Percentiles rank a stretch among this genome's conserved stretches.
phyloP scores from a whole-genome alignment of 345 rosid genomes.

The Excoecaria cochinchinensis region DNA sequence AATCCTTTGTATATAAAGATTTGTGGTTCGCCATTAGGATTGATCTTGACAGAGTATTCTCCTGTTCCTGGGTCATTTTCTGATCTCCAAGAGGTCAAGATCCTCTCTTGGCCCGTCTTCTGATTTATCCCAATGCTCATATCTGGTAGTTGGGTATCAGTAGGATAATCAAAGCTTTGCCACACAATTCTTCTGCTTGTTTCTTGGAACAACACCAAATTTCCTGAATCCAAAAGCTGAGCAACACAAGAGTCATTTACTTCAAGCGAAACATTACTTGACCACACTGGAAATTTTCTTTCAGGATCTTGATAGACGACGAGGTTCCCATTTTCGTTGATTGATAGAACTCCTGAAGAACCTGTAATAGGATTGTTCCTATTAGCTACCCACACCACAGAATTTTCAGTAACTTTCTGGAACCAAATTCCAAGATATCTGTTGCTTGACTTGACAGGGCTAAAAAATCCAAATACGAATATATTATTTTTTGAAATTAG shows the following conservation, averaged over 20 bases:
- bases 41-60: background rate
- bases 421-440: slow-evolving; percentile 17
- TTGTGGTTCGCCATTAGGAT: background rate
- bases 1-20: background rate
- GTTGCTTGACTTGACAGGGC: slow-evolving; percentile 6
- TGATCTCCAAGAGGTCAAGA: slow-evolving; percentile 27
- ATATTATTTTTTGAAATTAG: background rate
- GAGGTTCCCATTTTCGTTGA: slow-evolving; percentile 7
- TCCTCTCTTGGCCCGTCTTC: background rate
- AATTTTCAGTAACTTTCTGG: background rate
- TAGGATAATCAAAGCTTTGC: slow-evolving; percentile 35
- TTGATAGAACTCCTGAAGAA: slow-evolving; percentile 14
- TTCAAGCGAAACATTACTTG: background rate
- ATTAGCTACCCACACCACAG: slow-evolving; percentile 16
- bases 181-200: slow-evolving; percentile 1
- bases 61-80: slow-evolving; percentile 13
- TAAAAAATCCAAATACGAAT: slow-evolving; percentile 5
- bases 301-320: background rate
- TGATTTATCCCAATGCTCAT: background rate
- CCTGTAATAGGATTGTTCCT: slow-evolving; percentile 12
- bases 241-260: background rate
- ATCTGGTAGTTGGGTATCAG: background rate
- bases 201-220: slow-evolving; percentile 13
- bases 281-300: background rate
- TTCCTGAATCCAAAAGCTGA: slow-evolving; percentile 28